Evolutionary conservation across 345 rosid genomes (phyloP).

Genomic region (Eucalyptus fibrosa): DNA sequence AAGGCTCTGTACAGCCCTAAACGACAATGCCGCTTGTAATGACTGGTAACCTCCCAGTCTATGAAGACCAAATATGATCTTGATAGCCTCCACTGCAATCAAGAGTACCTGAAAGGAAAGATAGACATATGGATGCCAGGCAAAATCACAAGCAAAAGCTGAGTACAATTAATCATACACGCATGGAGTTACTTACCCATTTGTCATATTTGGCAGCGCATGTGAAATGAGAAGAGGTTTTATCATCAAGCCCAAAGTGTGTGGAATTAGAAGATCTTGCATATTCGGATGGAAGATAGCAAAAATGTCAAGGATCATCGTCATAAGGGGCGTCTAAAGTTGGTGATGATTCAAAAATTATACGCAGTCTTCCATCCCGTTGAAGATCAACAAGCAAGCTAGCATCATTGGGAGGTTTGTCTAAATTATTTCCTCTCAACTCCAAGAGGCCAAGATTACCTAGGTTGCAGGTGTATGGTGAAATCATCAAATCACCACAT

Average conservation of each 20-base stretch:
- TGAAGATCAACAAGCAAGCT: slow-evolving; percentile 45
- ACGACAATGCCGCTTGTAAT: not conserved
- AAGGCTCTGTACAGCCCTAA: not conserved
- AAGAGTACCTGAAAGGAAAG: not conserved
- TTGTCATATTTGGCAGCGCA: not conserved
- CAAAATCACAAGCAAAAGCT: not conserved
- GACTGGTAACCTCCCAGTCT: not conserved
- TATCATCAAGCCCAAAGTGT: not conserved
- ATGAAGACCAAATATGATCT: not conserved
- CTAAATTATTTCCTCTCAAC: slow-evolving; percentile 64
- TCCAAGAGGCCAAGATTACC: slow-evolving; percentile 59
- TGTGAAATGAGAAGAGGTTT: not conserved
- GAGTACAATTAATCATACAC: not conserved
- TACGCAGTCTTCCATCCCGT: slow-evolving; percentile 41
- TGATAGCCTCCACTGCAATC: not conserved
- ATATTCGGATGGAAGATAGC: not conserved
- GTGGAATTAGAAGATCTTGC: not conserved
- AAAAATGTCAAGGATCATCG: slow-evolving; percentile 51
- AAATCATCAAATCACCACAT: not conserved
- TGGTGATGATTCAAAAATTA: slow-evolving; percentile 30
- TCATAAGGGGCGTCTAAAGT: slow-evolving; percentile 43
- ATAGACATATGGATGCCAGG: not conserved
- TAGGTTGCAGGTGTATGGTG: not conserved
- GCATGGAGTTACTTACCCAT: not conserved
- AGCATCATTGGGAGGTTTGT: slow-evolving; percentile 13